A percentile compares a stretch with the other conserved stretches of the same genome.
These are phyloP conservation scores for Leptographium lundbergii DNA, from an alignment of 2,329 filamentous ascomycete species.

Conservation along the genomic window DNA sequence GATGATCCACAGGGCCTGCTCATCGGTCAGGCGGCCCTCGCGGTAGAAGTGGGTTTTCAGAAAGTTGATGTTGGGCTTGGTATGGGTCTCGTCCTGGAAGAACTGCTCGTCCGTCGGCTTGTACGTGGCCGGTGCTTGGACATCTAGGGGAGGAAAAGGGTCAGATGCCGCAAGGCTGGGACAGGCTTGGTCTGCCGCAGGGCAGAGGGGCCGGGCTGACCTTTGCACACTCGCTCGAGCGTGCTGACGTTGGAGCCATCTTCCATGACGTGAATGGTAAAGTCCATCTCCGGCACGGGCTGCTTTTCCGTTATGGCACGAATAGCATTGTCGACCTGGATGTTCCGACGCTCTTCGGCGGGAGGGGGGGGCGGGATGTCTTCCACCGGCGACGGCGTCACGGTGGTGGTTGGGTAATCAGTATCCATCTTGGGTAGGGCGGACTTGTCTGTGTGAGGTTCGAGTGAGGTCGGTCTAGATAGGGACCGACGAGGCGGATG, in stretches of 20 bases:
- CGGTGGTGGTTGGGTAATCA: conserved; percentile 26
- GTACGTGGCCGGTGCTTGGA: conserved; percentile 90
- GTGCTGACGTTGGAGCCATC: conserved; percentile 94
- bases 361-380: not conserved
- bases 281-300: conserved; percentile 94
- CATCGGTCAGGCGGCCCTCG: conserved; percentile 90
- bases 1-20: conserved; percentile 95
- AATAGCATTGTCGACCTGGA: conserved; percentile 76
- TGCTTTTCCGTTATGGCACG: conserved; percentile 91
- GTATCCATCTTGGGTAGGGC: conserved; percentile 29
- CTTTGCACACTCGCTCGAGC: conserved; percentile 94
- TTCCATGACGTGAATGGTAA: conserved; percentile 96
- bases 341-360: conserved; percentile 33
- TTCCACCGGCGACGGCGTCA: conserved; percentile 14
- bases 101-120: conserved; percentile 92
- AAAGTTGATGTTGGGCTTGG: conserved; percentile 86
- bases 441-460: not conserved
- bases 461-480: not conserved
- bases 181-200: not conserved
- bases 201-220: conserved; percentile 36
- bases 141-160: conserved; percentile 47
- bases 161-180: not conserved
- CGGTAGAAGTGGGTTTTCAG: conserved; percentile 98
- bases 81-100: conserved; percentile 71
- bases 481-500: not conserved